These are phyloP conservation scores for Pyronema domesticum DNA, from an alignment of 495 filamentous ascomycete genomes.

Conservation along the genomic window DNA sequence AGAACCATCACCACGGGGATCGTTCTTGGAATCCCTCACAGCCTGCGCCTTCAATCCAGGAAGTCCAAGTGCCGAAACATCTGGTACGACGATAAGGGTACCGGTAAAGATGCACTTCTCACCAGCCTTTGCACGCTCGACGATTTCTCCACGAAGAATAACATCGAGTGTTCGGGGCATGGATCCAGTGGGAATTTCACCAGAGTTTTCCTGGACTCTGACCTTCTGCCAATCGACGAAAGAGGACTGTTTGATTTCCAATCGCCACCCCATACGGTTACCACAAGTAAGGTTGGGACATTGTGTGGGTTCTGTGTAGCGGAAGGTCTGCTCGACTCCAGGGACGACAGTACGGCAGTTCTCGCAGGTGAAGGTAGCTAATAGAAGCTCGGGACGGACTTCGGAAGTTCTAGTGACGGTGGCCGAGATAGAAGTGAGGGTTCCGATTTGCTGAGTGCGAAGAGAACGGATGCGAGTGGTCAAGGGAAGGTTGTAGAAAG, in stretches of 20 bases:
- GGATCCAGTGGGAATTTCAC: constrained; percentile 93
- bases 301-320: constrained; percentile 89
- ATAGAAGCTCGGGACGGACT: constrained; percentile 78
- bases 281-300: constrained; percentile 84
- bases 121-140: constrained; percentile 88
- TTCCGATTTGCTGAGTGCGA: constrained; percentile 77
- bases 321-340: constrained; percentile 93
- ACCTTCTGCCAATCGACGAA: constrained; percentile 99
- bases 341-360: constrained; percentile 60
- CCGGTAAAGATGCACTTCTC: constrained; percentile 97
- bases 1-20: constrained; percentile 42
- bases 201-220: constrained; percentile 90
- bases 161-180: constrained; percentile 98
- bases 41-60: constrained; percentile 72
- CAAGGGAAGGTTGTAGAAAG: constrained; percentile 93
- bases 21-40: constrained; percentile 60
- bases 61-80: constrained; percentile 86
- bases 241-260: constrained; percentile 91
- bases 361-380: constrained; percentile 87
- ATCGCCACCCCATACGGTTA: constrained; percentile 76
- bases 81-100: constrained; percentile 86
- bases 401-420: constrained; percentile 94
- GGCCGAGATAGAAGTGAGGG: constrained; percentile 83
- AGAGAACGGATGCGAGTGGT: constrained; percentile 78
- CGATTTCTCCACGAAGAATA: constrained; percentile 93